These are phyloP conservation scores for Achlya hypogyna DNA, from an alignment of 352 stramenopile genomes.

Conservation along the genomic window DNA sequence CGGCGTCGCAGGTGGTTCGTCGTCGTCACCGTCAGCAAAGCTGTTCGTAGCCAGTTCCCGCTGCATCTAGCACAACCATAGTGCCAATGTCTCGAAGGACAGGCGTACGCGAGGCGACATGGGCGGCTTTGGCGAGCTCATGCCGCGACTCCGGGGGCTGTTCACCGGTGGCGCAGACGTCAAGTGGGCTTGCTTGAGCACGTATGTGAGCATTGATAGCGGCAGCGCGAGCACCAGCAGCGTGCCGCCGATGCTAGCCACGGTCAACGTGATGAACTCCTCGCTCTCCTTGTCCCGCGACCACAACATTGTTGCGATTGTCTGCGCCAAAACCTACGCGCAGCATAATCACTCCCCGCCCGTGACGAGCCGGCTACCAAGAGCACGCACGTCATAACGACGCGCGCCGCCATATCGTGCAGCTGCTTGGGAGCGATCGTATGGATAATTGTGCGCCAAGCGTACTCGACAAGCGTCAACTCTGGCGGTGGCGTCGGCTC, in stretches of 20 bases:
- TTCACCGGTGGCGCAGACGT: background rate
- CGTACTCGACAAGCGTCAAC: background rate
- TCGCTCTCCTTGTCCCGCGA: background rate
- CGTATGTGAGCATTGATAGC: background rate
- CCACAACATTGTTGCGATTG: background rate
- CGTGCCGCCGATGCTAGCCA: background rate
- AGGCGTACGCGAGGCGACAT: background rate
- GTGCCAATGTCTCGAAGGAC: background rate
- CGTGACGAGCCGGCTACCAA: background rate
- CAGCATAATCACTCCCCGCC: background rate
- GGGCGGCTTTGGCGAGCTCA: background rate
- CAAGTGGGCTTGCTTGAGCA: background rate
- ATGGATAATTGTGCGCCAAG: too few species aligned
- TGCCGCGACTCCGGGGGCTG: background rate
- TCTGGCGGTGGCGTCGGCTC: background rate
- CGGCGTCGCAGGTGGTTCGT: constrained; percentile 1
- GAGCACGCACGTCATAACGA: background rate
- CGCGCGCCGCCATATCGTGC: background rate
- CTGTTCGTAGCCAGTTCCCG: background rate
- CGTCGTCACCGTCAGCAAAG: background rate
- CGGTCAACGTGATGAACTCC: background rate
- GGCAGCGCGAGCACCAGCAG: background rate
- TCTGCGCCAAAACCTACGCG: constrained; percentile 2
- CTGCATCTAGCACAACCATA: background rate
- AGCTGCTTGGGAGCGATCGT: background rate